Evolutionary conservation across 2,329 filamentous ascomycete species (phyloP), one percentile per base, ranked within the genome.

Genomic region (Moelleriella libera): DNA sequence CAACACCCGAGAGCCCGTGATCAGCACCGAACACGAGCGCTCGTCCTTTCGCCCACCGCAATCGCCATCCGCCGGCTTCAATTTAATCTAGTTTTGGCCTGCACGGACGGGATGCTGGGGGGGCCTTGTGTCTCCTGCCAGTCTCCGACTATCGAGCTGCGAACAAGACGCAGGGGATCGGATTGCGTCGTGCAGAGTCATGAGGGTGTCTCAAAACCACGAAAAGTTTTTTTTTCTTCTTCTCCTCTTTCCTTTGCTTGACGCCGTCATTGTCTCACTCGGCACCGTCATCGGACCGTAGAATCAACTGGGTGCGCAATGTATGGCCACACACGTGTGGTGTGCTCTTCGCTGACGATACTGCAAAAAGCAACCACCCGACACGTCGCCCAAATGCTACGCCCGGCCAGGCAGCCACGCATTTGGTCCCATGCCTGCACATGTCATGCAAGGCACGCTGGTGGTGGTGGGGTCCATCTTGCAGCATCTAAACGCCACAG

Each of bases 391-490:
- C 8, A 8, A 37, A 37, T 37, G 21, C 21, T 21, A 21, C 21
- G 21, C 21, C 3, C 21, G 21, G 21, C 21, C 21, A 21, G 21
- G 21, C 21, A 21, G 21, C 21, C 21, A 37, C 32, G 32, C 32
- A 8, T 8, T 12, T 37, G 8, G 32, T 8, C 8, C 32, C 32
- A 37, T 8, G 32, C 32, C 12, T 37, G 32, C 32, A 37, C 32
- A 37, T 37, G 32, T 37, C 31, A 39, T 50, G 48, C 48, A 50
- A 44, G 48, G 43, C 48, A 50, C 46, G 43, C 37, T 12, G 21
- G 4, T 9, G 32, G 32, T 37, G 32, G 28, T 40, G 45, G 30
- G 40, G 43, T 41, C 30, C 39, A 43, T 32, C 31, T 40, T 44
- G 31, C 44, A 39, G 31, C 44, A n/a, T 34, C 21, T 34, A 30